Conservation (phyloP, 345 rosid species). For the Camelina sativa region DNA sequence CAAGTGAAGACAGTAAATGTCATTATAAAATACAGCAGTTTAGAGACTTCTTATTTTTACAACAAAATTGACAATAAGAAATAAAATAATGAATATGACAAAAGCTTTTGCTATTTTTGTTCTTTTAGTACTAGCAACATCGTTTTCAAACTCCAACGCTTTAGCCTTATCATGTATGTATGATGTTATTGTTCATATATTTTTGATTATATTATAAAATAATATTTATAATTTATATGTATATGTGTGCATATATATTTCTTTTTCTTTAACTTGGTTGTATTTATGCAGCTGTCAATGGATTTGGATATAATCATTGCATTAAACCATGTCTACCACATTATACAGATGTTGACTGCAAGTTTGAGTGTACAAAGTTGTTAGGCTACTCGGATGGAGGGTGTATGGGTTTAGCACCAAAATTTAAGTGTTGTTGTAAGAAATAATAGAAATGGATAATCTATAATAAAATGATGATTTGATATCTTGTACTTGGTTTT, state of each 20-base stretch:
- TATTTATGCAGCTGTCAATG: background rate
- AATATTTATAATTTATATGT: background rate
- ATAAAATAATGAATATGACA: background rate
- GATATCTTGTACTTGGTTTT: background rate
- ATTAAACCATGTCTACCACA: background rate
- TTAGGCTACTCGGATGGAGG: conserved; percentile 7
- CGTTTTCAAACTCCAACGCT: background rate
- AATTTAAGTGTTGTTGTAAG: conserved; percentile 1
- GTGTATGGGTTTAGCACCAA: background rate
- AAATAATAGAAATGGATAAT: background rate
- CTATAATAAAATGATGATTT: background rate
- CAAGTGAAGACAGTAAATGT: background rate
- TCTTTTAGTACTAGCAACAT: conserved; percentile 1
- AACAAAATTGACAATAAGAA: background rate
- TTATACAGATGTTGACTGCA: background rate
- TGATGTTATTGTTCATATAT: background rate
- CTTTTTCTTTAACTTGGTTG: background rate
- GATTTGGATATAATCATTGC: background rate
- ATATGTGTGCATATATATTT: background rate
- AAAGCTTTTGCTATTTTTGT: background rate
- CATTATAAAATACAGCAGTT: background rate
- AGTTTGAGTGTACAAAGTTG: background rate
- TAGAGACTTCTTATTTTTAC: background rate
- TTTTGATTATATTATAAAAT: background rate
- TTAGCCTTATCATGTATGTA: conserved; percentile 9